Conservation (phyloP, 2,329 filamentous ascomycete genomes). For the Arachnopeziza araneosa region DNA sequence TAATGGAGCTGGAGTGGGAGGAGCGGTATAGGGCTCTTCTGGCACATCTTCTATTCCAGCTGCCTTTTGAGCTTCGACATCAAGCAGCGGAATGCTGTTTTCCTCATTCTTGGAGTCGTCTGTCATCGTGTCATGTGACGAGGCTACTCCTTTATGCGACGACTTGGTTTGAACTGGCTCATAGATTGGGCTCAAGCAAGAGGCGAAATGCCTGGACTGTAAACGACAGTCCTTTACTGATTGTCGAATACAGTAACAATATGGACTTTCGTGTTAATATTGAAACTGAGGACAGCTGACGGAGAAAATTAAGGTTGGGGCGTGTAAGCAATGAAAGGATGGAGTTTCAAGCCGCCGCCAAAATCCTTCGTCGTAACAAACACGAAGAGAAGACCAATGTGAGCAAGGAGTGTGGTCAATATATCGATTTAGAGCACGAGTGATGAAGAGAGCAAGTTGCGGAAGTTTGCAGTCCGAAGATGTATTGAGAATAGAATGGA, state of each 20-base stretch:
- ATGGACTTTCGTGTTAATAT: background rate
- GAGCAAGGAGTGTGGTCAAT: background rate
- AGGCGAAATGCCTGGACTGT: too few relatives aligned
- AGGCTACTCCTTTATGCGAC: background rate
- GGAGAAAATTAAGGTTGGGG: background rate
- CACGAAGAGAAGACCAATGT: background rate
- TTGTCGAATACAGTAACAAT: too few relatives aligned
- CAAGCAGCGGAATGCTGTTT: constrained; percentile 18
- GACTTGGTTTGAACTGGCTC: too few relatives aligned
- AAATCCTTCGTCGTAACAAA: background rate
- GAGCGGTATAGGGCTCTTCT: background rate
- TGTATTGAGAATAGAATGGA: background rate
- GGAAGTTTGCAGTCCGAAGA: background rate
- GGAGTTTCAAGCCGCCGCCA: background rate
- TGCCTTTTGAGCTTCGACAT: constrained; percentile 14
- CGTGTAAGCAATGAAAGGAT: background rate
- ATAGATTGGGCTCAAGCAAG: too few relatives aligned
- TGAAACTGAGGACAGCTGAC: background rate
- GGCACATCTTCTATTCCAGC: constrained; percentile 7
- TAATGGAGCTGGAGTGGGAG: background rate
- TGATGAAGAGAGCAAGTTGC: background rate
- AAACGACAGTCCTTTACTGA: too few relatives aligned
- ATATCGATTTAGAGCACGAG: too few relatives aligned
- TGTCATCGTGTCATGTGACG: constrained; percentile 16
- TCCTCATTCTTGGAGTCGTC: constrained; percentile 8